These are phyloP conservation scores for Nannochloropsis granulata DNA, from an alignment of 108 stramenopile genomes.

Conservation along the genomic window DNA sequence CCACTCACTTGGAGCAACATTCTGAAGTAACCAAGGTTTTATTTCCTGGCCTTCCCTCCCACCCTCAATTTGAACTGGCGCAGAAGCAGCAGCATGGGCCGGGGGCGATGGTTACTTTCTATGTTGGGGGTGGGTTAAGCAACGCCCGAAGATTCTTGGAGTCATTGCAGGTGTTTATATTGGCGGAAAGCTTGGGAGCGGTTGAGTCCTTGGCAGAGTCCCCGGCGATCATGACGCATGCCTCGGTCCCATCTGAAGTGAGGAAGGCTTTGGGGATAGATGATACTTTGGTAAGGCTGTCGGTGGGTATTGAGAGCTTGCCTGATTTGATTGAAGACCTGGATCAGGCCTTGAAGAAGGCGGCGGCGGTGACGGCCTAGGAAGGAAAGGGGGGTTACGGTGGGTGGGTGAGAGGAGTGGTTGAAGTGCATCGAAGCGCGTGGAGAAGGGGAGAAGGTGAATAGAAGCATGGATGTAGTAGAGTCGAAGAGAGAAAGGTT, in stretches of 20 bases:
- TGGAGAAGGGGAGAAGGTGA: no score
- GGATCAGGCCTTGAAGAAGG: constrained; percentile 46
- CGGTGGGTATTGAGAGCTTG: constrained; percentile 65
- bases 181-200: constrained; percentile 87
- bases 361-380: background rate
- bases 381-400: background rate
- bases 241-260: constrained; percentile 59
- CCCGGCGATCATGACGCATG: constrained; percentile 78
- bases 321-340: constrained; percentile 65
- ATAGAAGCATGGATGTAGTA: no score
- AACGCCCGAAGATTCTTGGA: constrained; percentile 61
- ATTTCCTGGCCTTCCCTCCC: constrained; percentile 71
- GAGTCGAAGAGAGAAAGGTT: no score
- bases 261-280: constrained; percentile 55
- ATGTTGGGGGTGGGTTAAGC: constrained; percentile 53
- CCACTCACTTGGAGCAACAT: constrained; percentile 50
- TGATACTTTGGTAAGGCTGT: constrained; percentile 62
- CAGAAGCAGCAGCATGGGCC: constrained; percentile 48
- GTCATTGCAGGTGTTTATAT: constrained; percentile 46
- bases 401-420: background rate
- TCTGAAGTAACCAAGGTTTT: constrained; percentile 47
- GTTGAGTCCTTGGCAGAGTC: constrained; percentile 86
- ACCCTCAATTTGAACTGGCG: constrained; percentile 69
- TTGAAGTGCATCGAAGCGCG: no score
- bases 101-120: constrained; percentile 81